Base-by-base conservation (phyloP, 2,329 filamentous ascomycete genomes). In the Chaetomium globosum region DNA sequence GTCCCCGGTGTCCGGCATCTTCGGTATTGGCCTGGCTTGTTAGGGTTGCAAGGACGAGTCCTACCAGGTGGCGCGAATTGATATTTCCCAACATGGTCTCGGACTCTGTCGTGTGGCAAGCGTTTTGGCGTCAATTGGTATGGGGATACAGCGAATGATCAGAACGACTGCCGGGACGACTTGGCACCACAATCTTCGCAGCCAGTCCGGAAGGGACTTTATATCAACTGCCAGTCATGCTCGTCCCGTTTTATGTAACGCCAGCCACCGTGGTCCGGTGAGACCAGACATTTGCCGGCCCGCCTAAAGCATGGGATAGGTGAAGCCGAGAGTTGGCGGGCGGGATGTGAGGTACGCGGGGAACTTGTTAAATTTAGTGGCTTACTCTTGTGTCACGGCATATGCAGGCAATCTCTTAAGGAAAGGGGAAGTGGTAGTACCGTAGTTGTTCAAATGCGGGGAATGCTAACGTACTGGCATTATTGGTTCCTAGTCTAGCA, bases 201-300 rank as follows among this genome's bases (percentile, higher is more conserved):
- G 26, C 28, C 43, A 43, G 19, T 49, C 30, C 31, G 16, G 46
- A 36, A 33, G 26, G 28, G 21, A 51, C 46, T 7, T 43, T 43
- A 43, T 43, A 26, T 33, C 46, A 6, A 39, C 36, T 33, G n/a
- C 52, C n/a, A 39, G 26, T 30, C 16, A 52, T 39, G 26, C 4
- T 28, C 28, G 28, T 16, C n/a, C 58, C 8, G 19, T n/a, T 12
- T 21, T 13, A n/a, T 21, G 19, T 60, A 51, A 51, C 10, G 30
- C 31, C n/a, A 39, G 19, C 21, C 36, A 30, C 48, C 30, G 46
- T 28, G 51, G 21, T 43, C 46, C 48, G 28, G 23, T n/a, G 33
- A 52, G 23, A 36, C 9, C 16, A 43, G 39, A 60, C 21, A 52
- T 60, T 52, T 60, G 30, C 58, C 58, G 46, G 58, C 30, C 39